These are phyloP conservation scores for Metarhizium humberi DNA, from an alignment of 2,329 filamentous ascomycete genomes.

Conservation along the genomic window DNA sequence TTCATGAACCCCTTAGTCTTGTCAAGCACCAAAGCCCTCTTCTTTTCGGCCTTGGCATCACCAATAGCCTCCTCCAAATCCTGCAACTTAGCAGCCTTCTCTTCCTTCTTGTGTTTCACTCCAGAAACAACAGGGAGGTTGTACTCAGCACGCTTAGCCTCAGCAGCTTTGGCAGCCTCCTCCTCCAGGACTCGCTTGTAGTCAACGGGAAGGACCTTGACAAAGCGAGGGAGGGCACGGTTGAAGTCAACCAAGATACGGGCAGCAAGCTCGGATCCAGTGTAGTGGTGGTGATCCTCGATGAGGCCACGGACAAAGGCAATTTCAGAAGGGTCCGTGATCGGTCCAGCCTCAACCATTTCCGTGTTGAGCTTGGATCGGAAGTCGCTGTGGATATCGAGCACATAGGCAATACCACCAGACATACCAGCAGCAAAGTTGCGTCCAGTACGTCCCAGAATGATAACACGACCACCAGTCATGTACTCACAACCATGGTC, in stretches of 20 bases:
- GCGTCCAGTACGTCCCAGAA: conserved; percentile 81
- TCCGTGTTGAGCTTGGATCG: conserved; percentile 90
- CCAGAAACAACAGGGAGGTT: conserved; percentile 69
- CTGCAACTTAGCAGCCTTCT: conserved; percentile 60
- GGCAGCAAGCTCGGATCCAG: conserved; percentile 87
- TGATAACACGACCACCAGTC: conserved; percentile 85
- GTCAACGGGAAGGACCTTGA: conserved; percentile 89
- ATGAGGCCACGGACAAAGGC: conserved; percentile 84
- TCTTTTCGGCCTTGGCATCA: conserved; percentile 79
- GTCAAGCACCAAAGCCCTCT: conserved; percentile 84
- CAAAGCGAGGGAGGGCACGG: conserved; percentile 77
- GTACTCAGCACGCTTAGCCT: conserved; percentile 77
- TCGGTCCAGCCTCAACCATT: conserved; percentile 83
- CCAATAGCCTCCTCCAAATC: conserved; percentile 90
- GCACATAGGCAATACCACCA: conserved; percentile 89
- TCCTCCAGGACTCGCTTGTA: conserved; percentile 90
- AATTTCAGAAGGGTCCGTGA: conserved; percentile 82
- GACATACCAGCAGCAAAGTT: conserved; percentile 99
- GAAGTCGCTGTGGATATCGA: conserved; percentile 86
- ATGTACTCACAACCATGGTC: conserved; percentile 98
- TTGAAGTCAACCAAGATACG: conserved; percentile 94
- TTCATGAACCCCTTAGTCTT: conserved; percentile 98
- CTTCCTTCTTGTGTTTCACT: conserved; percentile 50
- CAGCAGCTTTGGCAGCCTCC: conserved; percentile 75
- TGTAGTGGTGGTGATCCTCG: conserved; percentile 97